Evolutionary conservation across 306 rosid species (phyloP).

Genomic region (Arachis stenosperma): DNA sequence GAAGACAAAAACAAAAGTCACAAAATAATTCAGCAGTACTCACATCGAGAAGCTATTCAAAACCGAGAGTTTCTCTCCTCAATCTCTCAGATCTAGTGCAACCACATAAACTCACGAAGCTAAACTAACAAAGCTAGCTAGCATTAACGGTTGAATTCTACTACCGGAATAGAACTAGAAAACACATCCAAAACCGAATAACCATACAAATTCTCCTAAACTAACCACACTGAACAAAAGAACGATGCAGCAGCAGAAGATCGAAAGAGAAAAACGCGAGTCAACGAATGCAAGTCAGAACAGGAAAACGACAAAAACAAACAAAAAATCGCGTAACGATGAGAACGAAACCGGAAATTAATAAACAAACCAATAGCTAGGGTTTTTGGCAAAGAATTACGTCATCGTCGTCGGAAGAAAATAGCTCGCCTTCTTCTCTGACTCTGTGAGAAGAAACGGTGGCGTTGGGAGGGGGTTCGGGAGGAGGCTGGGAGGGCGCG

Average conservation of each 20-base stretch:
- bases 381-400: slow-evolving; percentile 49
- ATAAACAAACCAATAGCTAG: slow-evolving; percentile 6
- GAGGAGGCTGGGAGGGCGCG: slow-evolving; percentile 33
- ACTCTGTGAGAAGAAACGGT: slow-evolving; percentile 34
- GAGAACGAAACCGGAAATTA: background rate
- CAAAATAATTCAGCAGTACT: slow-evolving; percentile 20
- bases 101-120: slow-evolving; percentile 1
- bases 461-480: slow-evolving; percentile 12
- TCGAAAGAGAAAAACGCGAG: background rate
- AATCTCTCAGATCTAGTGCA: slow-evolving; percentile 34
- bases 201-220: background rate
- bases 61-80: background rate
- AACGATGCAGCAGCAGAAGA: background rate
- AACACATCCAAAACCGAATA: too few relatives aligned
- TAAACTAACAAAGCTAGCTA: slow-evolving; percentile 1
- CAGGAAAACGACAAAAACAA: background rate
- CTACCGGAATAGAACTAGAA: background rate
- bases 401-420: slow-evolving; percentile 58
- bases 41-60: background rate
- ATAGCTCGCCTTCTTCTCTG: slow-evolving; percentile 92
- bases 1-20: background rate
- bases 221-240: slow-evolving; percentile 25
- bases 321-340: slow-evolving; percentile 4
- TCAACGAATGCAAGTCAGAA: slow-evolving; percentile 1
- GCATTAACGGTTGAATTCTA: background rate